A percentile compares a stretch with the other conserved stretches of the same genome.
These are phyloP conservation scores for Edaphochlamys debaryana DNA, from an alignment of 139 green algal genomes.

Conservation along the genomic window DNA sequence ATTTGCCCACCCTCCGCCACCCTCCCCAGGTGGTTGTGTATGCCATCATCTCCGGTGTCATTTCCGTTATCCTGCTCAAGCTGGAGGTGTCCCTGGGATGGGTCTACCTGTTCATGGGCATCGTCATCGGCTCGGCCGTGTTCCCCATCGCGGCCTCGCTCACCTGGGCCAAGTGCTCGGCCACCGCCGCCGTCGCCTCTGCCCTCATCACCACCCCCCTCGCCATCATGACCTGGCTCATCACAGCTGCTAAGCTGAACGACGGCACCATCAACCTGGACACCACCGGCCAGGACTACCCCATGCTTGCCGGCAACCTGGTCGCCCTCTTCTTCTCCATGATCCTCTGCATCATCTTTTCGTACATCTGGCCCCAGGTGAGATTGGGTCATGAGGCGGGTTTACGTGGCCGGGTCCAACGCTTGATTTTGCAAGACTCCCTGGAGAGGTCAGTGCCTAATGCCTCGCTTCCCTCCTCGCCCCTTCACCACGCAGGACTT, in stretches of 20 bases:
- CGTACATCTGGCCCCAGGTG: slow-evolving; percentile 62
- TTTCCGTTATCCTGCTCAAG: slow-evolving; percentile 88
- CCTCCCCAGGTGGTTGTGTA: no score
- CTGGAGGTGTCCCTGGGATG: slow-evolving; percentile 81
- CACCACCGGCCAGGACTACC: slow-evolving; percentile 74
- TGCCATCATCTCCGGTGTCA: slow-evolving; percentile 76
- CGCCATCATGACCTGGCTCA: slow-evolving; percentile 73
- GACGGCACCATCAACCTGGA: slow-evolving; percentile 42
- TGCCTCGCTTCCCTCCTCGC: no score
- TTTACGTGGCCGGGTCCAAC: no score
- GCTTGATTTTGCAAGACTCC: no score
- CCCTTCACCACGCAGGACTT: slow-evolving; percentile 36
- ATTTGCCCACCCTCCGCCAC: no score
- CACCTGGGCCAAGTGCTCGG: slow-evolving; percentile 72
- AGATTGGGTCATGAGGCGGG: no score
- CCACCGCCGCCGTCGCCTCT: slow-evolving; percentile 72
- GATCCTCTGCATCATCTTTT: slow-evolving; percentile 75
- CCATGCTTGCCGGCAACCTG: slow-evolving; percentile 91
- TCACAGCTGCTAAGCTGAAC: slow-evolving; percentile 49
- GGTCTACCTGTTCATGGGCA: slow-evolving; percentile 87
- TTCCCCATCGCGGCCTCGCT: slow-evolving; percentile 58
- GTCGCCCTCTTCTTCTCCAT: slow-evolving; percentile 76
- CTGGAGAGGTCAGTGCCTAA: no score
- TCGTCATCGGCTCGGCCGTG: slow-evolving; percentile 90
- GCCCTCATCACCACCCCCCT: slow-evolving; percentile 63